Evolutionary conservation across 495 filamentous ascomycete species (phyloP).

Genomic region (Penicillium salamii): DNA sequence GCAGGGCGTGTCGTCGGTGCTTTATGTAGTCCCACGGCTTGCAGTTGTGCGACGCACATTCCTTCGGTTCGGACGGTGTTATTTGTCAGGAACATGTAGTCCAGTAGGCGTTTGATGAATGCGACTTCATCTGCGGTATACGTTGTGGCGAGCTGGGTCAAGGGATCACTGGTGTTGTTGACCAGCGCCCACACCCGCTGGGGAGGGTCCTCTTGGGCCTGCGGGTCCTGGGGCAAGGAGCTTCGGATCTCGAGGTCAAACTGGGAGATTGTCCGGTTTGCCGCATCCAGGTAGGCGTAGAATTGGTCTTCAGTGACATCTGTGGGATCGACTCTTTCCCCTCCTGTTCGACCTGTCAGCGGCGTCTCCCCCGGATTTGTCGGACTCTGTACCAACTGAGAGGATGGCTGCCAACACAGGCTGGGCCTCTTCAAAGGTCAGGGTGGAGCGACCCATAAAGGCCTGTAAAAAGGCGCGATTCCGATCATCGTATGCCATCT

Average conservation of each 20-base stretch:
- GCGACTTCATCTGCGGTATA: conserved; percentile 81
- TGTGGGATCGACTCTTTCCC: conserved; percentile 40
- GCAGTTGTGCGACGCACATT: conserved; percentile 72
- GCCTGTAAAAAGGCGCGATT: conserved; percentile 94
- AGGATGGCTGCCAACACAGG: conserved; percentile 75
- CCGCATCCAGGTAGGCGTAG: conserved; percentile 60
- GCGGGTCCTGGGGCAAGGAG: conserved; percentile 57
- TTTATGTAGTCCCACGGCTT: conserved; percentile 57
- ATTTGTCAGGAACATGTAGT: conserved; percentile 86
- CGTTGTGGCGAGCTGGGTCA: conserved; percentile 84
- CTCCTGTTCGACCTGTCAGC: conserved; percentile 27
- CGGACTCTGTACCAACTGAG: conserved; percentile 41
- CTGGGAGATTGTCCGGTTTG: conserved; percentile 67
- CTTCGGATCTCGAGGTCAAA: conserved; percentile 87
- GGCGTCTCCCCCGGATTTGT: background rate
- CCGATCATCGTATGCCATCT: conserved; percentile 52
- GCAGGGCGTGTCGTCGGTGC: conserved; percentile 25
- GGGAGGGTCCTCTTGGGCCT: conserved; percentile 9
- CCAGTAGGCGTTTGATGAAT: conserved; percentile 83
- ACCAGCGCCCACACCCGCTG: conserved; percentile 66
- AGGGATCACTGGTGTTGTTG: conserved; percentile 80
- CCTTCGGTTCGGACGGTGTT: conserved; percentile 75
- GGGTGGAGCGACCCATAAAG: conserved; percentile 71
- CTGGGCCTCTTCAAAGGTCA: conserved; percentile 72
- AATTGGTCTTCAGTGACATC: conserved; percentile 70